These are phyloP conservation scores for Dendrobium catenatum DNA, from an alignment of 106 monocot genomes.

Conservation along the genomic window DNA sequence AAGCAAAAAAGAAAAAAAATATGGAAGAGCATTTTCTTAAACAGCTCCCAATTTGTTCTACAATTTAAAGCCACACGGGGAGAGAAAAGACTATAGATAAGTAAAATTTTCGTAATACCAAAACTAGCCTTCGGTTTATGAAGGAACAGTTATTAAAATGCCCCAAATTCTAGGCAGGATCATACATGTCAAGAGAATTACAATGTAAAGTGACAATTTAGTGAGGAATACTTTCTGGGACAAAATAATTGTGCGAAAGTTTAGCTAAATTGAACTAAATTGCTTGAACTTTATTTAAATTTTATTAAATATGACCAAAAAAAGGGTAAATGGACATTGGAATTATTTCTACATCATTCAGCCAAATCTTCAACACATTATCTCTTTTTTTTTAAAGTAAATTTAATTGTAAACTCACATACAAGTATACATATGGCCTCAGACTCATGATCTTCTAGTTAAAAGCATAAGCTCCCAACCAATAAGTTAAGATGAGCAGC, in stretches of 20 bases:
- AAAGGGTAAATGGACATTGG: background rate
- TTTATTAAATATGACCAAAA: background rate
- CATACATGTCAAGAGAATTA: background rate
- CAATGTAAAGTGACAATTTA: too few relatives aligned
- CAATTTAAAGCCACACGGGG: background rate
- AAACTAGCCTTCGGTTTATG: background rate
- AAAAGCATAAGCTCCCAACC: too few relatives aligned
- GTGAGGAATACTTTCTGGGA: background rate
- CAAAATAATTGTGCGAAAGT: too few relatives aligned
- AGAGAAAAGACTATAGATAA: background rate
- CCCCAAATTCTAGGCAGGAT: background rate
- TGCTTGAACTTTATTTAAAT: background rate
- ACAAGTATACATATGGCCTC: too few relatives aligned
- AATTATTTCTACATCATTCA: background rate
- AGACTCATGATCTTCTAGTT: too few relatives aligned
- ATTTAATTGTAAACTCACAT: too few relatives aligned
- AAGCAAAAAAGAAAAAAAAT: background rate
- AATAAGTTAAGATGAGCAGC: background rate
- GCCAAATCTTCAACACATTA: background rate
- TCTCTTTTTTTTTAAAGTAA: background rate
- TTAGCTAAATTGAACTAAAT: background rate
- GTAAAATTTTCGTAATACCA: too few relatives aligned
- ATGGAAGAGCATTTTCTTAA: background rate
- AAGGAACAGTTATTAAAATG: background rate
- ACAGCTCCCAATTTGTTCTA: background rate